Percentiles rank a stretch among this genome's conserved stretches.
Conservation (phyloP, 805 yeast genomes). For the Torulaspora indica region DNA sequence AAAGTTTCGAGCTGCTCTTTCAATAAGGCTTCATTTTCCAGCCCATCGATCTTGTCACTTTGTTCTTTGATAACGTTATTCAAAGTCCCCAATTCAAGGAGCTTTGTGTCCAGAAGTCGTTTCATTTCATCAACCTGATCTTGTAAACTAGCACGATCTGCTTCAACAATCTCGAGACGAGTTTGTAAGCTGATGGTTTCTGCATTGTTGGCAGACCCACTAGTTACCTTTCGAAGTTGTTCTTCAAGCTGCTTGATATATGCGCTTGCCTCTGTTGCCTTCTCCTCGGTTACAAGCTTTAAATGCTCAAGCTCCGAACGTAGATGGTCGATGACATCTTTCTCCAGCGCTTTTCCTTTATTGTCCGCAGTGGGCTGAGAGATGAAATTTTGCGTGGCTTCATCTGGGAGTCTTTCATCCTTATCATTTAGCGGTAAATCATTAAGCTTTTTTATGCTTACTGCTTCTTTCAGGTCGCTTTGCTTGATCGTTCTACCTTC, state of each 20-base stretch:
- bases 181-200: constrained; percentile 18
- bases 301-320: constrained; percentile 38
- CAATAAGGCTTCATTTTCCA: constrained; percentile 43
- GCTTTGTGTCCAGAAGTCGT: constrained; percentile 49
- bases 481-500: constrained; percentile 3
- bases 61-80: constrained; percentile 54
- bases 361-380: background rate
- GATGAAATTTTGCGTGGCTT: background rate
- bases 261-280: constrained; percentile 54
- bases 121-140: constrained; percentile 45
- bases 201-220: constrained; percentile 23
- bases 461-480: constrained; percentile 13
- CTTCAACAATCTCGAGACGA: constrained; percentile 33
- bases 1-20: constrained; percentile 46
- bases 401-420: background rate
- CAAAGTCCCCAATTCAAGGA: constrained; percentile 48
- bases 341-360: constrained; percentile 21
- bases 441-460: constrained; percentile 8
- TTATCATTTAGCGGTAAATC: background rate
- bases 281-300: constrained; percentile 43
- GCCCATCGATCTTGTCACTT: constrained; percentile 43
- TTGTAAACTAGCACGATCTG: constrained; percentile 43
- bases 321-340: constrained; percentile 30
- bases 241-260: constrained; percentile 47
- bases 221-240: constrained; percentile 30